Base-by-base conservation (phyloP, 2,329 filamentous ascomycete genomes). In the Colletotrichum destructivum region DNA sequence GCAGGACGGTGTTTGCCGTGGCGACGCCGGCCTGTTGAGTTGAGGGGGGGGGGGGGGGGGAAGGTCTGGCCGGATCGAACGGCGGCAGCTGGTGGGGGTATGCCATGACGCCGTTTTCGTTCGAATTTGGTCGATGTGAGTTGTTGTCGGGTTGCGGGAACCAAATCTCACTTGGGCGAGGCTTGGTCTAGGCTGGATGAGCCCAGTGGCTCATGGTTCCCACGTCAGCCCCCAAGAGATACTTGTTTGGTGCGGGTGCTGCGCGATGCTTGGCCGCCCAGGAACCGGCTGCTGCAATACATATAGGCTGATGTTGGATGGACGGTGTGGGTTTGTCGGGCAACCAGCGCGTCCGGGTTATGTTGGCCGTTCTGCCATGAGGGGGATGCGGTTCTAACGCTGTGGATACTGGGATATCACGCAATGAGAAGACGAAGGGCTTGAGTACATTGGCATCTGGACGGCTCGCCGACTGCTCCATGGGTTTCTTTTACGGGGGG, bases 1-100 rank as follows among this genome's bases (percentile, higher is more conserved):
- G 71, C 44, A 56, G 67, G 18, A 73, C 67, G 16, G 62, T 71
- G 46, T 73, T 71, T 16, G 62, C 67, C 15, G 47, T 73, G 4
- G 56, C 62, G 31, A 73, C 67, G 3, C 61, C 67, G n/a, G 62
- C 38, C 26, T 62, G 62, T 35, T 63, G 54, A 40, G 23, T 23
- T 18, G 31, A 31, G 31, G 8, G 31, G 31, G 31, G n/a, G n/a
- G n/a, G n/a, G n/a, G n/a, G n/a, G n/a, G n/a, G n/a, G n/a, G n/a
- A n/a, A 31, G 31, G 31, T 40, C 13, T 23, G 8, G 16, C 2
- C 31, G 18, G 16, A 13, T 42, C 26, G 47, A 54, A 52, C 16
- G 15, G 16, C 47, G 60, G 47, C 21, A 52, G 12, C 7, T 8
- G 31, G 31, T 6, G 31, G 31, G 8, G 31, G 31, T 4, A 4